phyloP scores from a whole-genome alignment of 352 stramenopile species.

The Thalassiosira livingstoniorum region DNA sequence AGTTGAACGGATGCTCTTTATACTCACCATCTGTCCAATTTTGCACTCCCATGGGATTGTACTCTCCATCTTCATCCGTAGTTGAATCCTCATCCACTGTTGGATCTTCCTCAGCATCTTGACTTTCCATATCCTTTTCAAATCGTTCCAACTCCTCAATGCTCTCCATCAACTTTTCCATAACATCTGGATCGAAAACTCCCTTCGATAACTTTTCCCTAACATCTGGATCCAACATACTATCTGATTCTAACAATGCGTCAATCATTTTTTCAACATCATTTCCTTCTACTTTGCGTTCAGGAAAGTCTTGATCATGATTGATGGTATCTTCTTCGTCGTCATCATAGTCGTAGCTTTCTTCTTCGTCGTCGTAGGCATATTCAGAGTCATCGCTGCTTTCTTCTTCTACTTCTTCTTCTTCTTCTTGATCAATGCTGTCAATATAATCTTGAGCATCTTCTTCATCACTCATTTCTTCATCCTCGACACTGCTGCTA shows the following conservation, averaged over 20 bases:
- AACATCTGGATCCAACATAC: no score
- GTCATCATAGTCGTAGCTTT: background rate
- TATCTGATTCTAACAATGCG: no score
- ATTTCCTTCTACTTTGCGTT: no score
- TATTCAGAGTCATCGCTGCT: background rate
- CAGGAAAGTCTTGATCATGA: no score
- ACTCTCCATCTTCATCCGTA: conserved; percentile 17
- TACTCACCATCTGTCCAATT: conserved; percentile 51
- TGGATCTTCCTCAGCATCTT: background rate
- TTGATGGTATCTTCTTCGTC: no score
- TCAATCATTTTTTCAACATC: no score
- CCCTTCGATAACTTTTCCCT: no score
- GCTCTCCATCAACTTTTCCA: no score
- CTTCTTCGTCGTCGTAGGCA: background rate
- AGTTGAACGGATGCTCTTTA: background rate
- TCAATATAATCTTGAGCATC: background rate
- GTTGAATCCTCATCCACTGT: background rate
- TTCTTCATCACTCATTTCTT: conserved; percentile 3
- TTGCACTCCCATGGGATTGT: conserved; percentile 53
- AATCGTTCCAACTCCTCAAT: no score
- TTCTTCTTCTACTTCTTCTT: background rate
- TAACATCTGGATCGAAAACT: no score
- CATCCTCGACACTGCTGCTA: no score
- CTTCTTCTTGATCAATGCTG: background rate
- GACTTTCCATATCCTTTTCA: no score